Evolutionary conservation across 257 asterid species (phyloP), one percentile per base, ranked within the genome.

Genomic region (Solanum gandarillasii): DNA sequence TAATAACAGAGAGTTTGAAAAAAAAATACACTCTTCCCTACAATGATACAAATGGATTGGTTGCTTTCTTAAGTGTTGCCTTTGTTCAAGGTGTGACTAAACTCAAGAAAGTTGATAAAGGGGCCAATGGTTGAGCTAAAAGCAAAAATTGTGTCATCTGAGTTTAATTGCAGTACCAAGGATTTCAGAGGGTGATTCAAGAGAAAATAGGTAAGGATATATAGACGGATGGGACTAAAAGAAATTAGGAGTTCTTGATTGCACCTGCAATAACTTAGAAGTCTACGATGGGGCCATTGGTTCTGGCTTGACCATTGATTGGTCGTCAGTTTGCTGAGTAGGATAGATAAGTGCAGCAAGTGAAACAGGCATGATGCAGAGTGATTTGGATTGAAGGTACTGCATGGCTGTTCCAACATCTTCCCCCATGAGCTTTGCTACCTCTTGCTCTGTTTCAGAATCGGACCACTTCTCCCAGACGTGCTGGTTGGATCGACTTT

Each of bases 331-430:
- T 52, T 86, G 94, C 71, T 90, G 92, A 23, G 91, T 68, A 18
- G 97, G 97, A 83, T 93, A 94, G 88, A 94, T 94, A 16, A 94
- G 94, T 11, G 97, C 90, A n/a, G 96, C 98, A 72, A 94, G 98
- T 72, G 97, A 94, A 39, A 94, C 89, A 60, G 98, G 98, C 97
- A 95, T 95, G 93, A 94, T 94, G 88, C 98, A 94, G 16, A 95
- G 98, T 36, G 98, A 91, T 91, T 94, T 95, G 23, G 98, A 92
- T 87, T 94, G 98, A 85, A 94, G 95, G 92, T 89, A 92, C 48
- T 94, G 98, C 98, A 94, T 94, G 34, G 98, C 98, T 60, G 98
- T 91, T 32, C 98, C 98, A 62, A 94, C 93, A 67, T 94, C 95
- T 88, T 94, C 95, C 89, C 93, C 98, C 98, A 95, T 95, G 41